Base-by-base conservation (phyloP, 2,329 filamentous ascomycete species). In the Pezicula rhizophila region DNA sequence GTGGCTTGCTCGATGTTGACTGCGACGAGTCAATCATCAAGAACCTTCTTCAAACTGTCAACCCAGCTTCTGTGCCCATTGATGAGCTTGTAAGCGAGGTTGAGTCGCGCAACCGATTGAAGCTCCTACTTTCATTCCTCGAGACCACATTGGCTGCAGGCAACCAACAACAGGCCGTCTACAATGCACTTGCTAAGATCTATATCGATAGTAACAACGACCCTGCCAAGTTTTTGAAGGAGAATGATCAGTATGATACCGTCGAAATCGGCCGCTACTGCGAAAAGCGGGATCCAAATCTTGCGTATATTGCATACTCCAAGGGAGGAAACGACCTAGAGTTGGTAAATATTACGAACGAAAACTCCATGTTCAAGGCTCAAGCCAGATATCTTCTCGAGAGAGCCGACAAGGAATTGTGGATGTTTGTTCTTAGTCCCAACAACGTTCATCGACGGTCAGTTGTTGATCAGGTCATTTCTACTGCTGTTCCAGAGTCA, bases 291-390 rank as follows among this genome's bases (percentile, higher is more conserved):
- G 93, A 99, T 62, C 93, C 93, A 54, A 96, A 96, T 66, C 76
- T 99, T 47, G 52, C 89, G 3, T 96, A 87, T 70, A 96, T 97
- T 65, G 88, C 90, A 53, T 99, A 96, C 69, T 80, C 84, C 61
- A 99, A 99, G 76, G 93, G 93, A 17, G 89, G 96, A 70, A 99
- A 99, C 57, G 93, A 99, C 63, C 73, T 99, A 28, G 95, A 99
- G 71, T 80, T 99, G 49, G 92, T 99, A 70, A 93, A 87, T 68
- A 92, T 99, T 64, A 97, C 93, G 64, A 99, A 97, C 61, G 95
- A 99, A 71, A 99, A 99, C 72, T 85, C 89, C n/a, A 99, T 99
- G 93, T 99, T 96, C 79, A 87, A 91, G 62, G 88, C 88, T n/a
- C 93, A 99, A 70, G 92, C 91, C 50, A 86, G 93, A 34, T 99